Evolutionary conservation across 805 yeast species (phyloP), one percentile per base, ranked within the genome.

Genomic region (Candida jianshihensis): DNA sequence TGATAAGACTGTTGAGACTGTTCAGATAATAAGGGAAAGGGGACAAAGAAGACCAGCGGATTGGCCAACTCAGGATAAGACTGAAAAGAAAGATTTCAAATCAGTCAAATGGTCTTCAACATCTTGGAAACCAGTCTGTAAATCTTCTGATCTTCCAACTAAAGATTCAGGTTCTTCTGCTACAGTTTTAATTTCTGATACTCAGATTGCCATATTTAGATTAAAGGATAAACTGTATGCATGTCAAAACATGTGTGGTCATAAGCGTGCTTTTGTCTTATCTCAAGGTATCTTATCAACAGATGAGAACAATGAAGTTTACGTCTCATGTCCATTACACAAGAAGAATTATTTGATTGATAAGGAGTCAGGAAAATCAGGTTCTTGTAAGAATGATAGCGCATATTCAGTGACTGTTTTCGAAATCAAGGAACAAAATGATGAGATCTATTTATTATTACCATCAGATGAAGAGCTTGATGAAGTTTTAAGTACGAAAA

Each of bases 191-290:
- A 39, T 59, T 3, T 59, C 63, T 2, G 63, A 60, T 34, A 61
- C 67, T 1, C 66, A 62, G 40, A 39, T 62, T 13, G 66, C 67
- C 1, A 21, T 62, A 1, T 62, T 59, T 51, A 42, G 63, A 30
- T 40, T 52, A n/a, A 40, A 48, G n/a, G 61, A 49, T n/a, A 51
- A 51, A 37, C 43, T 60, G 7, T 59, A 46, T 33, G 59, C 64
- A n/a, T 59, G 61, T 12, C 67, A 62, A 34, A 61, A 61, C 41
- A 60, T 62, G 64, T 62, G 67, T 44, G 62, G 63, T n/a, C 65
- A 62, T 37, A 55, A 59, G 24, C 46, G 64, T n/a, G 59, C 67
- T 1, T 62, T 62, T 49, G 62, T 60, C 1, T 42, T 62, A 24
- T 50, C 56, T 18, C 63, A 60, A 39, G 66, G 66, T 30, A 55